Evolutionary conservation across 1,139 yeast genomes (phyloP).

Genomic region (Casaregolazyma suthepensis): DNA sequence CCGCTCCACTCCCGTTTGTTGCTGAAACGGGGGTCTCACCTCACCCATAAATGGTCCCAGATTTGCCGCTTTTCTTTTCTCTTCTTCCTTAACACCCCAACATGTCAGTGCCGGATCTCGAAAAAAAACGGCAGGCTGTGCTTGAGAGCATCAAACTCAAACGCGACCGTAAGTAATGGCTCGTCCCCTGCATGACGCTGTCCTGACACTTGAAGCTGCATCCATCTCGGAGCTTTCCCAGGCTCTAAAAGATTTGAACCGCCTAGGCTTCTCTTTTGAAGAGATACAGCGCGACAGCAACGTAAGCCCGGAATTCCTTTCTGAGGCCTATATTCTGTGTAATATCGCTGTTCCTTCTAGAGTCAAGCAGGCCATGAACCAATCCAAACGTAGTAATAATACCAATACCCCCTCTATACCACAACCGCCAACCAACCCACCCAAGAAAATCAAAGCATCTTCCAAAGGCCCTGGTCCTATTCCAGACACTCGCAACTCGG

Average conservation of each 20-base stretch:
- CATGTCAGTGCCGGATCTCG: constrained; percentile 3
- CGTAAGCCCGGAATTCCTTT: constrained; percentile 18
- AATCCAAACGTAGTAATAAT: background rate
- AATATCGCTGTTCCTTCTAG: constrained; percentile 13
- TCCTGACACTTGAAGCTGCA: background rate
- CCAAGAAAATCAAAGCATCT: background rate
- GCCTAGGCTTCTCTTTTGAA: constrained; percentile 27
- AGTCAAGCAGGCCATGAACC: background rate
- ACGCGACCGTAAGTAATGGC: background rate
- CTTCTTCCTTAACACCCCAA: background rate
- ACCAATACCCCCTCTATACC: background rate
- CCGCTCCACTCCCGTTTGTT: no score
- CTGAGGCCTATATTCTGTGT: constrained; percentile 18
- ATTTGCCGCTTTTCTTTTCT: background rate
- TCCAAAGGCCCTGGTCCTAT: background rate
- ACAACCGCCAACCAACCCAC: background rate
- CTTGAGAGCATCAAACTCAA: constrained; percentile 11
- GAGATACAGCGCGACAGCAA: constrained; percentile 24
- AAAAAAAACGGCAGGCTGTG: constrained; percentile 14
- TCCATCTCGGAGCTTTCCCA: constrained; percentile 4
- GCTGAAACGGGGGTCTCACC: background rate
- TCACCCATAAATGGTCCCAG: background rate
- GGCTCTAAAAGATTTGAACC: constrained; percentile 25
- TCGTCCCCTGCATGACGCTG: background rate
- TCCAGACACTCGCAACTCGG: background rate